Evolutionary conservation across 2,329 filamentous ascomycete species (phyloP).

Genomic region (Colletotrichum neosansevieriae): DNA sequence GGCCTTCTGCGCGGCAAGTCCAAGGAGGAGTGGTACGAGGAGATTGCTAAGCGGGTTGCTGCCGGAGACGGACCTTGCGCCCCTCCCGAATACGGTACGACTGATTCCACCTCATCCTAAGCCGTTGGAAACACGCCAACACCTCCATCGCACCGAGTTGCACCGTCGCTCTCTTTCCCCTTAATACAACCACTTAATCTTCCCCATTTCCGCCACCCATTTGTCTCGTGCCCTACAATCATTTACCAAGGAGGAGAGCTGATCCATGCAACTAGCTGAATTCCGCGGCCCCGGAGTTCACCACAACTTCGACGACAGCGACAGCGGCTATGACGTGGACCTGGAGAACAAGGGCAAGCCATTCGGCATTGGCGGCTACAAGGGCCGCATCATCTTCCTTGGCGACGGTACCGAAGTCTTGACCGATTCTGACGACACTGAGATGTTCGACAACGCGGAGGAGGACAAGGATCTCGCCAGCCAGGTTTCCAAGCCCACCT

Average conservation of each 20-base stretch:
- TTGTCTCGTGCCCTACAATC: slow-evolving; percentile 34
- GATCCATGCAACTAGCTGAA: slow-evolving; percentile 69
- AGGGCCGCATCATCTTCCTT: slow-evolving; percentile 91
- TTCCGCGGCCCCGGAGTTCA: slow-evolving; percentile 86
- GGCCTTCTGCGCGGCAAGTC: slow-evolving; percentile 90
- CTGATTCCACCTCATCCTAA: slow-evolving; percentile 42
- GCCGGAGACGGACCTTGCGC: slow-evolving; percentile 98
- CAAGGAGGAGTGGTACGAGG: slow-evolving; percentile 98
- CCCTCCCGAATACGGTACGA: slow-evolving; percentile 99
- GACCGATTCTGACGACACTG: slow-evolving; percentile 88
- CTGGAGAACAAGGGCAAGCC: slow-evolving; percentile 72
- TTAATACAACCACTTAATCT: slow-evolving; percentile 36
- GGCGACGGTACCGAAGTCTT: slow-evolving; percentile 95
- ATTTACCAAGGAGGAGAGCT: slow-evolving; percentile 40
- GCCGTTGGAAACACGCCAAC: slow-evolving; percentile 35
- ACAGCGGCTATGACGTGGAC: slow-evolving; percentile 81
- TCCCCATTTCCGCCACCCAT: slow-evolving; percentile 29
- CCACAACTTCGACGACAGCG: slow-evolving; percentile 85
- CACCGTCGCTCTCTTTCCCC: slow-evolving; percentile 33
- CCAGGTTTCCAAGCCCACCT: slow-evolving; percentile 76
- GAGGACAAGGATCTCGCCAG: slow-evolving; percentile 89
- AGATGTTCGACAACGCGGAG: slow-evolving; percentile 90
- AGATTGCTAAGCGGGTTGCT: slow-evolving; percentile 92
- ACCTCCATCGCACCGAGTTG: slow-evolving; percentile 33
- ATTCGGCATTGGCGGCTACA: slow-evolving; percentile 77